These are phyloP conservation scores for Aspergillus fumigatus DNA, from an alignment of 2,329 filamentous ascomycete species.

Conservation along the genomic window DNA sequence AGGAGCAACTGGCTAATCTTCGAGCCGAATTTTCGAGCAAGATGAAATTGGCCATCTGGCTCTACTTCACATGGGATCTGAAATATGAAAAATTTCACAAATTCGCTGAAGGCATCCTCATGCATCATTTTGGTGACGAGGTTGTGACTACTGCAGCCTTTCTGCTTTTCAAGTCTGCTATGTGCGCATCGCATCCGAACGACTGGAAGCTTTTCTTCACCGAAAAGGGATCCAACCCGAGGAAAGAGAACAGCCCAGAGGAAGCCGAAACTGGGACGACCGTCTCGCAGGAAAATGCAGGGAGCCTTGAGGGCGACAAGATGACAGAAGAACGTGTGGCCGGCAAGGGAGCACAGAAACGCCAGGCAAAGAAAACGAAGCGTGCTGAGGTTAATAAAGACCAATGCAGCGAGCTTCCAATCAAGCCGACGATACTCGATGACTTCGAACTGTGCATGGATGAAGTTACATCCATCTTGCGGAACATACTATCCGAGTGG, in stretches of 20 bases:
- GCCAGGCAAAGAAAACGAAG: not conserved
- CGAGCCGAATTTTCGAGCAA: constrained; percentile 17
- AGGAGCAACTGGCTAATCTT: constrained; percentile 20
- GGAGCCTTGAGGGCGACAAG: not conserved
- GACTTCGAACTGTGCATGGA: constrained; percentile 17
- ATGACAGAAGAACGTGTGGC: not conserved
- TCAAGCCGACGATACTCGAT: constrained; percentile 10
- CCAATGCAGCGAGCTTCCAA: not conserved
- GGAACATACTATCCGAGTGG: constrained; percentile 19
- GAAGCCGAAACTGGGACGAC: not conserved
- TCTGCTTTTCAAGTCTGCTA: constrained; percentile 17
- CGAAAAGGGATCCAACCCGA: not conserved
- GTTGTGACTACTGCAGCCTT: constrained; percentile 20
- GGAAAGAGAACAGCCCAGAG: not conserved
- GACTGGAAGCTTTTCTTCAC: constrained; percentile 31
- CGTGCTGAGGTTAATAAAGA: not conserved
- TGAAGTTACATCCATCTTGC: constrained; percentile 15
- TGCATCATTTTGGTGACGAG: constrained; percentile 27
- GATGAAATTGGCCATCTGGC: constrained; percentile 27
- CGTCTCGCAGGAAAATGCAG: not conserved
- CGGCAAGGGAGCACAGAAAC: not conserved
- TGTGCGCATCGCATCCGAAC: constrained; percentile 10
- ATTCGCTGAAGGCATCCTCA: constrained; percentile 22
- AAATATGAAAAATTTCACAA: constrained; percentile 24
- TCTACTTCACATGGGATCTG: constrained; percentile 21